Base-by-base conservation (phyloP, 2,329 filamentous ascomycete species). In the Stemphylium lycopersici region DNA sequence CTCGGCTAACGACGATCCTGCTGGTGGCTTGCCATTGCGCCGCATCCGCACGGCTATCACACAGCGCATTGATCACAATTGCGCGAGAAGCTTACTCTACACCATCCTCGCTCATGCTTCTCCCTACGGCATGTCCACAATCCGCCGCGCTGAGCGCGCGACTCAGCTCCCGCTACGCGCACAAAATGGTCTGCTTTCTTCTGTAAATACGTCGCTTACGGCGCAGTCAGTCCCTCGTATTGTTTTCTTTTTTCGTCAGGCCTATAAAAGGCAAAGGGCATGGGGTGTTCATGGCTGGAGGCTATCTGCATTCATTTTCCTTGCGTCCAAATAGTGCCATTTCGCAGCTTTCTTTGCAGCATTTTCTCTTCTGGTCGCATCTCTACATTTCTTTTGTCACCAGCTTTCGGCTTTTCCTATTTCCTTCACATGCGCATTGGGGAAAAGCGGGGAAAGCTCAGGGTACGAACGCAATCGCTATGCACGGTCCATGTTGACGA, bases 181-280 rank as follows among this genome's bases (percentile, higher is more conserved):
- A 43, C 48, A 55, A 58, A 48, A 34, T 29, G 45, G 34, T 59
- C 51, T 48, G 40, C 32, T 49, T 61, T 57, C 56, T 64, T 57
- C 40, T 71, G 69, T 71, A 71, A 61, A 70, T 65, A 51, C 63
- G 64, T 62, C 61, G 56, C 56, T 55, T 60, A 48, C 51, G 54
- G 46, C 56, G 55, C 58, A 55, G 63, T 59, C 58, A 55, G 62
- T 58, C 54, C 31, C 44, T 44, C 51, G 40, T 52, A 33, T 52
- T 54, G 29, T 32, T 62, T 55, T 63, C 48, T 37, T 45, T 45
- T 55, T 59, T 62, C 54, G 42, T 39, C 45, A 51, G 44, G 48
- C 36, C 26, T 52, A 56, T 65, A 59, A 56, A 62, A 41, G 42
- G 53, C 33, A 40, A 48, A 48, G 37, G 48, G 52, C 50, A 58